Base-by-base conservation (phyloP, 257 asterid genomes). In the Eucommia ulmoides region DNA sequence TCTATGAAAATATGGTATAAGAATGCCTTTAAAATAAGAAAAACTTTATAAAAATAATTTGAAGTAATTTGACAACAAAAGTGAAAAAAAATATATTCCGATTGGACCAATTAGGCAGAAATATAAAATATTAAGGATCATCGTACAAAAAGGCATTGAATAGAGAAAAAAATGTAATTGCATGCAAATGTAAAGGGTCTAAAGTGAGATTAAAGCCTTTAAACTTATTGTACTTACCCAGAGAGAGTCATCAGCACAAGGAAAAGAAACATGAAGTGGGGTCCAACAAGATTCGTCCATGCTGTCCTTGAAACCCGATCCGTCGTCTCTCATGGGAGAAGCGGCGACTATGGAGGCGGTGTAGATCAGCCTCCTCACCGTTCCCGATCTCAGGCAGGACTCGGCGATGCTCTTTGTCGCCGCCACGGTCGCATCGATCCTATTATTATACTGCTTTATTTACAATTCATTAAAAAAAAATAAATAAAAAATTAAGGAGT, bases 201-300 rank as follows among this genome's bases (percentile, higher is more conserved):
- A n/a, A n/a, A n/a, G n/a, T n/a, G n/a, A n/a, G n/a, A n/a, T n/a
- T n/a, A n/a, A n/a, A n/a, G n/a, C n/a, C n/a, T n/a, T n/a, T n/a
- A n/a, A n/a, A n/a, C n/a, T n/a, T n/a, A n/a, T n/a, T n/a, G 8
- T 22, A 20, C 57, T 2, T 42, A 76, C 81, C 1, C 24, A 10
- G 6, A 58, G 35, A 16, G 18, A 7, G 1, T 55, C 51, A 0
- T 20, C 14, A 17, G 4, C 0, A 21, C 53, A 53, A 11, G 69
- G 55, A 24, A 48, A 65, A 7, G 77, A 38, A 49, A 68, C 60
- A 55, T 61, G 38, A 49, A 73, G 77, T 58, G 87, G 82, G 8
- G 76, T 70, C 82, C 93, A 81, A 55, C 93, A 81, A 18, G 73
- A 60, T 66, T 81, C 87, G 29, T 77, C 87, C 26, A 81, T 33